Percentiles rank a stretch among this genome's conserved stretches.
These are phyloP conservation scores for Trichoderma simmonsii DNA, from an alignment of 2,329 filamentous ascomycete species.

Conservation along the genomic window DNA sequence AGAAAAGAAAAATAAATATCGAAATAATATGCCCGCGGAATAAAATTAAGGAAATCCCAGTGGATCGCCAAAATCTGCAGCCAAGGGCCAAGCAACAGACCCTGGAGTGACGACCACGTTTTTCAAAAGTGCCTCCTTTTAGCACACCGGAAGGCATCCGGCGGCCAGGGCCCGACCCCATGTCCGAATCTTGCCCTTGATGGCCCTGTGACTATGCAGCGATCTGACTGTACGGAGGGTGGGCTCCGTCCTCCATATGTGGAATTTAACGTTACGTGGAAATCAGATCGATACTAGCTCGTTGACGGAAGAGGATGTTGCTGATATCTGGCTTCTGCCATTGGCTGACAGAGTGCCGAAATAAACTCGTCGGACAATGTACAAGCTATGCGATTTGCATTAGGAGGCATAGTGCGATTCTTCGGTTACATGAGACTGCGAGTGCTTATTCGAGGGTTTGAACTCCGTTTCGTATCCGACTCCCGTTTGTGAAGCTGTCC, in stretches of 20 bases:
- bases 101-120: slow-evolving; percentile 12
- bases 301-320: neutral
- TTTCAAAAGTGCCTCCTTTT: slow-evolving; percentile 18
- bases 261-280: slow-evolving; percentile 14
- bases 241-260: slow-evolving; percentile 1
- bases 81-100: neutral
- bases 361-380: neutral
- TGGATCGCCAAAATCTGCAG: slow-evolving; percentile 11
- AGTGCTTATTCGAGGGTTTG: neutral
- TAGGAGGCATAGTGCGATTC: neutral
- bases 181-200: neutral
- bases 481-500: neutral
- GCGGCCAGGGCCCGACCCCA: neutral
- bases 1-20: neutral
- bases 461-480: neutral
- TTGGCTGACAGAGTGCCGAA: neutral
- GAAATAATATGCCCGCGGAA: neutral
- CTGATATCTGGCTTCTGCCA: neutral
- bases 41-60: slow-evolving; percentile 15
- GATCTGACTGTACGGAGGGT: slow-evolving; percentile 4
- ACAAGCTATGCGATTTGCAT: neutral
- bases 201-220: slow-evolving; percentile 10
- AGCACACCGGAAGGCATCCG: slow-evolving; percentile 14
- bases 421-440: neutral
- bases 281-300: neutral